Conservation (phyloP, 2,329 filamentous ascomycete genomes). For the Colletotrichum lentis region DNA sequence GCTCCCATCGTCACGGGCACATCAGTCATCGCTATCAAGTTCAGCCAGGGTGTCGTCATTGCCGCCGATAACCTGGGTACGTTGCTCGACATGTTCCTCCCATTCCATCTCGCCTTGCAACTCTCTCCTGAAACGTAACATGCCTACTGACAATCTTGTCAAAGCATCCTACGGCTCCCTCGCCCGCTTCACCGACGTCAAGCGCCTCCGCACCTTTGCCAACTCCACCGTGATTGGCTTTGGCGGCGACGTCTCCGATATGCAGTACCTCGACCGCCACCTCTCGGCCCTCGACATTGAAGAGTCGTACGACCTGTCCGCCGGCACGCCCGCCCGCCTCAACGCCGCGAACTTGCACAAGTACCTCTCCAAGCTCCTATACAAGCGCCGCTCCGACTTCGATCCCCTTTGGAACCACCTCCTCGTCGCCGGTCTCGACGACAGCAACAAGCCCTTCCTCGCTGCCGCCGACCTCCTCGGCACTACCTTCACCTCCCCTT, state of each 20-base stretch:
- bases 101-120: neutral
- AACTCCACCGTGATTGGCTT: slow-evolving; percentile 87
- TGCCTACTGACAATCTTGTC: slow-evolving; percentile 28
- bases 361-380: slow-evolving; percentile 95
- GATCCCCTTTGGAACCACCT: slow-evolving; percentile 98
- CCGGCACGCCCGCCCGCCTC: slow-evolving; percentile 62
- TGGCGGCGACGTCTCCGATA: slow-evolving; percentile 96
- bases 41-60: slow-evolving; percentile 94
- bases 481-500: slow-evolving; percentile 87
- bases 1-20: slow-evolving; percentile 94
- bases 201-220: slow-evolving; percentile 91
- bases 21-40: slow-evolving; percentile 94
- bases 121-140: neutral
- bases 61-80: slow-evolving; percentile 95
- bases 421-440: slow-evolving; percentile 88
- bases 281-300: slow-evolving; percentile 85
- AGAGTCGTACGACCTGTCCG: slow-evolving; percentile 77
- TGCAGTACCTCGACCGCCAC: slow-evolving; percentile 97
- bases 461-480: slow-evolving; percentile 91
- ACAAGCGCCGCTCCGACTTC: slow-evolving; percentile 93
- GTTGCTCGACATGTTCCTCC: slow-evolving; percentile 39
- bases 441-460: slow-evolving; percentile 82
- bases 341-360: slow-evolving; percentile 95
- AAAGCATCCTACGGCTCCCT: slow-evolving; percentile 96
- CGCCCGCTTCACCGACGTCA: slow-evolving; percentile 95